A percentile compares a stretch with the other conserved stretches of the same genome.
phyloP scores from a whole-genome alignment of 2,329 filamentous ascomycete genomes.

The Fusarium pseudoanthophilum region DNA sequence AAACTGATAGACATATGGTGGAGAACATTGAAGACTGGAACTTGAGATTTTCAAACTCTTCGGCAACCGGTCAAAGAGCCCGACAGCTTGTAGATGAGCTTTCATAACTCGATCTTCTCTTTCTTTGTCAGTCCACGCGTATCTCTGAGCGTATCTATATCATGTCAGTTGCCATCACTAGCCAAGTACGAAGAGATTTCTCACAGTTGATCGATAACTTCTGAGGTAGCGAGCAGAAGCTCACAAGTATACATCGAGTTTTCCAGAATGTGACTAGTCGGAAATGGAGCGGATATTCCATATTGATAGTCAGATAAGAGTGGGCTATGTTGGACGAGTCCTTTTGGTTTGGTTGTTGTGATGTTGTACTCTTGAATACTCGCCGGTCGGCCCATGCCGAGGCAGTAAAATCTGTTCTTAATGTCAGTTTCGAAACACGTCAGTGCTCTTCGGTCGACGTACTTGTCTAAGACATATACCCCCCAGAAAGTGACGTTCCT shows the following conservation, averaged over 20 bases:
- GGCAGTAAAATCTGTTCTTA: background rate
- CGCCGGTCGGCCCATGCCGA: background rate
- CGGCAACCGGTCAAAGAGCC: background rate
- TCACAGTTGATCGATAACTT: constrained; percentile 16
- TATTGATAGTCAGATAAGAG: background rate
- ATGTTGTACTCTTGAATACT: constrained; percentile 18
- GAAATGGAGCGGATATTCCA: background rate
- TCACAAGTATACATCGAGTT: background rate
- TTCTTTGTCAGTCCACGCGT: constrained; percentile 4
- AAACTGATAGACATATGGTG: constrained; percentile 12
- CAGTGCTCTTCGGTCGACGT: background rate
- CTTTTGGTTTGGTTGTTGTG: background rate
- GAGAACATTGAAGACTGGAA: constrained; percentile 3
- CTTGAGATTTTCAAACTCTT: constrained; percentile 12
- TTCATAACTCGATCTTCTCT: constrained; percentile 13
- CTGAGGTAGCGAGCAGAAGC: background rate
- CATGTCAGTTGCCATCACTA: background rate
- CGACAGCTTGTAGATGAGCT: background rate
- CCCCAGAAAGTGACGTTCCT: constrained; percentile 13
- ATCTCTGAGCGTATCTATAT: constrained; percentile 1
- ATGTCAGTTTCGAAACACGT: background rate
- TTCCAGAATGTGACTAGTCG: background rate
- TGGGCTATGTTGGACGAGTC: background rate
- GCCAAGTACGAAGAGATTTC: accelerated
- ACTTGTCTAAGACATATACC: constrained; percentile 7